phyloP scores from a whole-genome alignment of 164 flowering plant genomes.

The Pachysandra terminalis region DNA sequence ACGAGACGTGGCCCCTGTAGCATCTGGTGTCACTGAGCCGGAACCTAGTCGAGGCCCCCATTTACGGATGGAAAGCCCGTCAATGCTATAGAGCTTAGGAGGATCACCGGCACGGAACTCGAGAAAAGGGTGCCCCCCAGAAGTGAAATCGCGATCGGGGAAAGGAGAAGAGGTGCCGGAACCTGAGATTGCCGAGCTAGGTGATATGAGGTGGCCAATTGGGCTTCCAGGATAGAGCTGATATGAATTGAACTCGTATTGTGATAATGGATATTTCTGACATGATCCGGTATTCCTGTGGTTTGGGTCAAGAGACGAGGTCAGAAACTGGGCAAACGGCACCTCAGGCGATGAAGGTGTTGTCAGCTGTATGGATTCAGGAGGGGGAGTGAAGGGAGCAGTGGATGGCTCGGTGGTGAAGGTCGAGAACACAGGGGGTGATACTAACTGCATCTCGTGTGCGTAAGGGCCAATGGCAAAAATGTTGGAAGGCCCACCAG shows the following conservation, averaged over 20 bases:
- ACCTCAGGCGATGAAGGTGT: slow-evolving; percentile 99
- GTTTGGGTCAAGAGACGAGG: slow-evolving; percentile 45
- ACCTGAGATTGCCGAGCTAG: slow-evolving; percentile 86
- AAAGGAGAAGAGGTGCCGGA: slow-evolving; percentile 93
- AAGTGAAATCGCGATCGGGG: slow-evolving; percentile 54
- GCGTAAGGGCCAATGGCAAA: slow-evolving; percentile 98
- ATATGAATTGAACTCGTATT: slow-evolving; percentile 79
- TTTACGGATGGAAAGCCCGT: slow-evolving; percentile 45
- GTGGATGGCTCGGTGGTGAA: slow-evolving; percentile 96
- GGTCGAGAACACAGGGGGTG: slow-evolving; percentile 96
- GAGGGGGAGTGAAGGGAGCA: slow-evolving; percentile 95
- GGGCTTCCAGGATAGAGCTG: slow-evolving; percentile 97
- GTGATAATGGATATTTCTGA: slow-evolving; percentile 44
- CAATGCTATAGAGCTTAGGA: slow-evolving; percentile 58
- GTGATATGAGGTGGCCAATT: slow-evolving; percentile 85
- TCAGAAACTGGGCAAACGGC: slow-evolving; percentile 79
- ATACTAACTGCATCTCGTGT: slow-evolving; percentile 88
- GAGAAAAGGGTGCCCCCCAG: slow-evolving; percentile 36
- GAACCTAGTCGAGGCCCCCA: slow-evolving; percentile 58
- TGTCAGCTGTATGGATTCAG: slow-evolving; percentile 83
- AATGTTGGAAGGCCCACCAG: slow-evolving; percentile 68
- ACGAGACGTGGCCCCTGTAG: slow-evolving; percentile 29
- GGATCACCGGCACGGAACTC: slow-evolving; percentile 63
- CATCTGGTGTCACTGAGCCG: slow-evolving; percentile 47
- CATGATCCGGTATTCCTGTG: slow-evolving; percentile 31